These are phyloP conservation scores for Biscogniauxia mediterranea DNA, from an alignment of 2,329 filamentous ascomycete species.

Conservation along the genomic window DNA sequence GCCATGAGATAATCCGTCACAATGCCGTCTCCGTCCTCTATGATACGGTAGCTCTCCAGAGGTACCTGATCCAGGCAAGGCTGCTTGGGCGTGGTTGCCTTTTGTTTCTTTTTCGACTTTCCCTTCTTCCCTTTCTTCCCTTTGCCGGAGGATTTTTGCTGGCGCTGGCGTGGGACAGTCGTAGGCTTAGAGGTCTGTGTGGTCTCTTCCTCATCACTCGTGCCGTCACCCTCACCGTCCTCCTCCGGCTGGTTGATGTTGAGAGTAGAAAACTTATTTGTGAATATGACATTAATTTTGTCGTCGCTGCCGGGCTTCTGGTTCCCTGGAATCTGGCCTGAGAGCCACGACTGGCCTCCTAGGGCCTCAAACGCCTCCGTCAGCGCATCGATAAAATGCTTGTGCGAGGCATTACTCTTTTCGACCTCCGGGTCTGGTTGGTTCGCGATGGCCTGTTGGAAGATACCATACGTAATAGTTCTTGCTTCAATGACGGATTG, in stretches of 20 bases:
- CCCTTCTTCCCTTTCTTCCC: slow-evolving; percentile 26
- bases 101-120: slow-evolving; percentile 19
- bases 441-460: slow-evolving; percentile 32
- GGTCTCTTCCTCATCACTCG: slow-evolving; percentile 12
- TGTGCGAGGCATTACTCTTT: slow-evolving; percentile 39
- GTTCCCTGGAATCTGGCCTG: slow-evolving; percentile 2
- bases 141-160: slow-evolving; percentile 18
- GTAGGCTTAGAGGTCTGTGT: slow-evolving; percentile 5
- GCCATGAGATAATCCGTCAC: slow-evolving; percentile 45
- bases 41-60: slow-evolving; percentile 44
- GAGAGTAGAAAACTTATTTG: slow-evolving; percentile 30
- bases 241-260: slow-evolving; percentile 15
- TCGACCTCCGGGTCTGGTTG: slow-evolving; percentile 37
- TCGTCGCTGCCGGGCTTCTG: slow-evolving; percentile 14
- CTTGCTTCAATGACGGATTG: slow-evolving; percentile 38
- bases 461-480: slow-evolving; percentile 28
- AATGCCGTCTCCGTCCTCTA: slow-evolving; percentile 37
- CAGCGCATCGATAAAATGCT: slow-evolving; percentile 43
- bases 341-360: slow-evolving; percentile 31
- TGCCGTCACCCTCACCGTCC: slow-evolving; percentile 18
- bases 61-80: slow-evolving; percentile 37
- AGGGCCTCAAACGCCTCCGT: slow-evolving; percentile 35
- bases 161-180: slow-evolving; percentile 7
- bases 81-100: slow-evolving; percentile 6
- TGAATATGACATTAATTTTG: slow-evolving; percentile 26